A percentile compares a stretch with the other conserved stretches of the same genome.
Evolutionary conservation across 805 yeast genomes (phyloP).

Genomic region (Deakozyma indianensis): DNA sequence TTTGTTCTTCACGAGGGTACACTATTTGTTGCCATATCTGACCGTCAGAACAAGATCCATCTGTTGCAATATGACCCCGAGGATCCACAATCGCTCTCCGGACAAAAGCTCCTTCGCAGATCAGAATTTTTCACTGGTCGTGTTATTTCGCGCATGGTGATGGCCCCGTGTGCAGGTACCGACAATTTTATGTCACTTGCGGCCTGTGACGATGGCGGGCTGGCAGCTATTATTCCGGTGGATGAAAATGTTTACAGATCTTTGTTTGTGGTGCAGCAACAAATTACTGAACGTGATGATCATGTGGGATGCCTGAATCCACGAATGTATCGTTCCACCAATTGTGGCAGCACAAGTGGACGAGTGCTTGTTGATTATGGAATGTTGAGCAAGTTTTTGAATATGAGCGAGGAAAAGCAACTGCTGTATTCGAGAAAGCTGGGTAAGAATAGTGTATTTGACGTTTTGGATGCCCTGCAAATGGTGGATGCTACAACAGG

Average conservation of each 20-base stretch:
- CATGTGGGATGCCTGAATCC: conserved; percentile 77
- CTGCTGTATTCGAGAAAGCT: conserved; percentile 14
- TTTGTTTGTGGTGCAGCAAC: conserved; percentile 76
- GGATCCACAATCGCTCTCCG: conserved; percentile 68
- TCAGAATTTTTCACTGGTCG: conserved; percentile 60
- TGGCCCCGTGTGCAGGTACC: conserved; percentile 14
- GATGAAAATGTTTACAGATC: conserved; percentile 65
- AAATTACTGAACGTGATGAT: conserved; percentile 59
- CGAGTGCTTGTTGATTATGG: conserved; percentile 17
- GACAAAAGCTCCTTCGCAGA: conserved; percentile 56
- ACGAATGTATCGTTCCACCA: conserved; percentile 16
- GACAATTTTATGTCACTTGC: conserved; percentile 43
- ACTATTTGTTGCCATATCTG: conserved; percentile 52
- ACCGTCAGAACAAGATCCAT: conserved; percentile 51
- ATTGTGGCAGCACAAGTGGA: conserved; percentile 5
- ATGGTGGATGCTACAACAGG: not conserved
- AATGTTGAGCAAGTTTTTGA: conserved; percentile 15
- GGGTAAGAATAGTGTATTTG: conserved; percentile 17
- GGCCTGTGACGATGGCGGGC: conserved; percentile 64
- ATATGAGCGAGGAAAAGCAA: conserved; percentile 13
- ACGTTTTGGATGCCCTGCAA: conserved; percentile 17
- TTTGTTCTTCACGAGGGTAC: conserved; percentile 61
- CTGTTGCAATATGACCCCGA: conserved; percentile 83
- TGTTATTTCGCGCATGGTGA: conserved; percentile 16
- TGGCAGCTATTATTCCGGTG: conserved; percentile 60